A percentile compares a stretch with the other conserved stretches of the same genome.
Evolutionary conservation across 805 yeast species (phyloP).

Genomic region (Lachancea cidri): DNA sequence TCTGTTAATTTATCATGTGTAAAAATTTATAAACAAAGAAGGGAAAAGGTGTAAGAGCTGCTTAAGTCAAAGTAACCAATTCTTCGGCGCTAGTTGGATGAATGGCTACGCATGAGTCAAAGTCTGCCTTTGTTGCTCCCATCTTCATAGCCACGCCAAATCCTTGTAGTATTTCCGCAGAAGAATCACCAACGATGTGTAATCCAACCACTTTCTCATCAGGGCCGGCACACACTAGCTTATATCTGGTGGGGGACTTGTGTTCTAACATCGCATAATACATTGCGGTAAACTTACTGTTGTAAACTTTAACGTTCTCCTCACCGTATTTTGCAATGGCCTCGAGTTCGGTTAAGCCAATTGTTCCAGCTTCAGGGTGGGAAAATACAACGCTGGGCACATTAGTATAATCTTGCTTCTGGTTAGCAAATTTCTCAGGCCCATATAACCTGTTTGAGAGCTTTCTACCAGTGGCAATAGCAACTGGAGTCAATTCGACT

Average conservation of each 20-base stretch:
- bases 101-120: conserved; percentile 94
- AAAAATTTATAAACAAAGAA: too few species aligned
- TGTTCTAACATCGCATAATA: conserved; percentile 79
- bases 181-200: conserved; percentile 86
- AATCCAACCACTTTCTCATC: conserved; percentile 94
- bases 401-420: conserved; percentile 79
- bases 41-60: neutral
- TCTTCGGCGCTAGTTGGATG: conserved; percentile 99
- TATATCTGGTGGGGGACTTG: conserved; percentile 85
- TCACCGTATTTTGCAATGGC: conserved; percentile 78
- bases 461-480: conserved; percentile 96
- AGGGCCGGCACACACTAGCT: conserved; percentile 68
- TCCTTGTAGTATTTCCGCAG: conserved; percentile 94
- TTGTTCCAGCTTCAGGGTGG: conserved; percentile 95
- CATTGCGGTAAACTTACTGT: conserved; percentile 84
- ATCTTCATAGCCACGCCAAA: conserved; percentile 97
- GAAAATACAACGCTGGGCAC: conserved; percentile 96
- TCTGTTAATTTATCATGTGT: neutral
- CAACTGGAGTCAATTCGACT: conserved; percentile 94
- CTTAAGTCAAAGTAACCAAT: conserved; percentile 61
- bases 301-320: conserved; percentile 75
- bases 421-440: conserved; percentile 57
- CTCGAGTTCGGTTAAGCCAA: conserved; percentile 77
- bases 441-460: conserved; percentile 90
- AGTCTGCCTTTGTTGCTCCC: conserved; percentile 98